Base-by-base conservation (phyloP, 352 stramenopile species). In the Phytophthora tentaculata region DNA sequence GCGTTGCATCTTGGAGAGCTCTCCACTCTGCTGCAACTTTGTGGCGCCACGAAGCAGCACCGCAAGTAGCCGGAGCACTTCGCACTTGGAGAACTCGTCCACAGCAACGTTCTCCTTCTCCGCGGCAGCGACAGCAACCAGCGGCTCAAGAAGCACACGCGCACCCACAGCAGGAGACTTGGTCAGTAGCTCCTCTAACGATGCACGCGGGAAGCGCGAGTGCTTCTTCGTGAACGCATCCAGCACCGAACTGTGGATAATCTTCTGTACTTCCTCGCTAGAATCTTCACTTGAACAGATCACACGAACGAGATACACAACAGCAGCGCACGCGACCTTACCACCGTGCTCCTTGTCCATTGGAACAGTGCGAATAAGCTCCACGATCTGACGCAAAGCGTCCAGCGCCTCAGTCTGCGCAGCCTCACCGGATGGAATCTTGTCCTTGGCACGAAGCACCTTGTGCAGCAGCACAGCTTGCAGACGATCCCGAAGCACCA, bases 141-240 rank as follows among this genome's bases (percentile, higher is more conserved):
- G 76, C 57, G 81, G 65, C 60, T 77, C 56, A 32, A 95, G 61
- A 43, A 96, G 67, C 56, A 91, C 52, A 43, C 83, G 83, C 48
- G 82, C 64, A 0, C 81, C 77, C 45, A 83, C 43, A 26, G 65
- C 73, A n/a, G 86, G 79, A 53, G 79, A 84, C 29, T 88, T 80
- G 47, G 64, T 72, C 55, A 85, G 49, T 12, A 96, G 75, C 47
- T 95, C 85, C 19, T 95, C 83, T 23, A 96, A 83, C 16, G 85
- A 78, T 5, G 60, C 71, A 53, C 77, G 82, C 13, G 89, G 88
- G 68, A 96, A 92, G 45, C 84, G 83, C 51, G 78, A 74, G 70
- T 95, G 86, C 67, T 95, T 95, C 79, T 94, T 94, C 14, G 86
- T 94, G 65, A 95, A 91, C 12, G 83, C 65, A 28, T 93, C 82